Percentiles rank a stretch among this genome's conserved stretches.
These are phyloP conservation scores for Cokeromyces recurvatus DNA, from an alignment of 371 early-diverging fungal genomes.

Conservation along the genomic window DNA sequence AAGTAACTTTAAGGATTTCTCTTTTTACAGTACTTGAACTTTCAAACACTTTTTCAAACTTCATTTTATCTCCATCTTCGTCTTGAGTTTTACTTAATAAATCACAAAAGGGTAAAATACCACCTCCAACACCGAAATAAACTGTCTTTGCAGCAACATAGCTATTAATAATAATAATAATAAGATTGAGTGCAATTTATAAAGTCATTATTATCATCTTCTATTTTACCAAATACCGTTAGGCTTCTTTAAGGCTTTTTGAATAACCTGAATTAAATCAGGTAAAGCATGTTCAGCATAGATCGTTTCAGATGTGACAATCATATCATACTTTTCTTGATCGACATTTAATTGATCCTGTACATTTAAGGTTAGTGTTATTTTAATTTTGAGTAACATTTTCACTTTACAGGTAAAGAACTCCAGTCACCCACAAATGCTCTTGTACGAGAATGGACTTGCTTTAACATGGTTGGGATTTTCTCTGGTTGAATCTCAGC, in stretches of 20 bases:
- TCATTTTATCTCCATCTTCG: conserved; percentile 51
- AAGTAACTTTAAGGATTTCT: conserved; percentile 72
- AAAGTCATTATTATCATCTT: too few relatives aligned
- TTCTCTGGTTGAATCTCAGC: conserved; percentile 45
- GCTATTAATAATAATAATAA: conserved; percentile 24
- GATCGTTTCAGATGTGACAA: conserved; percentile 93
- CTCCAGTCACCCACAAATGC: conserved; percentile 76
- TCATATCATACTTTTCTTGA: conserved; percentile 70
- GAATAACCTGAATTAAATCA: conserved; percentile 60
- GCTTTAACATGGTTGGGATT: conserved; percentile 32
- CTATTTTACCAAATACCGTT: conserved; percentile 67
- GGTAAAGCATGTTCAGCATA: conserved; percentile 69
- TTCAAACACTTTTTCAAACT: conserved; percentile 57
- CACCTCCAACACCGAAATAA: conserved; percentile 90
- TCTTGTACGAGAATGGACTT: conserved; percentile 40
- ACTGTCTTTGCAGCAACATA: conserved; percentile 89
- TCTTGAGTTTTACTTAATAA: conserved; percentile 39
- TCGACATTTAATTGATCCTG: conserved; percentile 27
- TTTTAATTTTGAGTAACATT: neutral
- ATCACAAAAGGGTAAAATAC: conserved; percentile 65
- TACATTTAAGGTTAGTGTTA: neutral
- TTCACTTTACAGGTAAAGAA: conserved; percentile 33
- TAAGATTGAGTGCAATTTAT: too few relatives aligned
- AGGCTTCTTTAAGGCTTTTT: conserved; percentile 56
- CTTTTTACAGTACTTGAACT: conserved; percentile 68